Percentiles rank a stretch among this genome's conserved stretches.
Evolutionary conservation across 106 monocot species (phyloP).

Genomic region (Phalaenopsis equestris): DNA sequence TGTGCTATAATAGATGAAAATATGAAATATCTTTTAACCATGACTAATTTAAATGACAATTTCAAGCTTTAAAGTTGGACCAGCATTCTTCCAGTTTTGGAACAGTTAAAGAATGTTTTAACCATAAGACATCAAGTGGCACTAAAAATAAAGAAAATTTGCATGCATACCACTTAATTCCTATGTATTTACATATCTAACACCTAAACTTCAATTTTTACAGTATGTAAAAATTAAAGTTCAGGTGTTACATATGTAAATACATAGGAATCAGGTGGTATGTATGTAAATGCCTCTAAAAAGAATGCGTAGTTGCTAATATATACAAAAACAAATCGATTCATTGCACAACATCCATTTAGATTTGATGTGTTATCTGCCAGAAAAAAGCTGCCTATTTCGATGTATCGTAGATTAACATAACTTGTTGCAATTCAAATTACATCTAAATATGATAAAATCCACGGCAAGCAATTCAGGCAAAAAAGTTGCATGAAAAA

Average conservation of each 20-base stretch:
- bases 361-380: not conserved
- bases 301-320: not conserved
- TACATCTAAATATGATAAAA: not conserved
- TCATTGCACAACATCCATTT: not conserved
- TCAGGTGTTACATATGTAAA: too few relatives aligned
- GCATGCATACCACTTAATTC: too few relatives aligned
- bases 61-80: too few relatives aligned
- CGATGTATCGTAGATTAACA: not conserved
- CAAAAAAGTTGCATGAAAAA: not conserved
- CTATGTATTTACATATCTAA: too few relatives aligned
- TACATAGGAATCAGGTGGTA: too few relatives aligned
- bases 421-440: not conserved
- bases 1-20: not conserved
- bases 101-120: not conserved
- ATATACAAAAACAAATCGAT: not conserved
- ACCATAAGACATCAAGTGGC: not conserved
- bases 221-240: too few relatives aligned
- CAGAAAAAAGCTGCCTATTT: not conserved
- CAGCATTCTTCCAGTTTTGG: too few relatives aligned
- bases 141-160: not conserved
- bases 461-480: not conserved
- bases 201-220: too few relatives aligned
- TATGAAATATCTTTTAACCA: not conserved
- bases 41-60: too few relatives aligned
- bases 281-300: not conserved